A percentile compares a stretch with the other conserved stretches of the same genome.
phyloP scores from a whole-genome alignment of 225 moss, liverwort and hornwort species.

The Takakia lepidozioides region DNA sequence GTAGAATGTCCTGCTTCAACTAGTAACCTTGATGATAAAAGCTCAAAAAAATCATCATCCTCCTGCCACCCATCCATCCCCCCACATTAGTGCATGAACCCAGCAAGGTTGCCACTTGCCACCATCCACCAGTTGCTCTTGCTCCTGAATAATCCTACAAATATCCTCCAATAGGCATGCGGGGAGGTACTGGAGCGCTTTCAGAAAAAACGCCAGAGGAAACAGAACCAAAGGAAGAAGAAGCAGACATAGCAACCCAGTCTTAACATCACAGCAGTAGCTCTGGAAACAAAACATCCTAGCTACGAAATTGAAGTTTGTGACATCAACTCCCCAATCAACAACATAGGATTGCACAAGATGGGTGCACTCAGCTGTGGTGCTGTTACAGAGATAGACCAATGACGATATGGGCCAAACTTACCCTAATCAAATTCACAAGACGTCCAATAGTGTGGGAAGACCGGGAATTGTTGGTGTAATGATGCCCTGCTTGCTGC shows the following conservation, averaged over 20 bases:
- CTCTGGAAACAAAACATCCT: not conserved
- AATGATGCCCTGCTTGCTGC: slow-evolving; percentile 71
- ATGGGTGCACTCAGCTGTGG: not conserved
- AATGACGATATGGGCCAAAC: not conserved
- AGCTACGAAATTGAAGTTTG: no score
- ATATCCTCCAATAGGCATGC: no score
- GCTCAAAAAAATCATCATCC: slow-evolving; percentile 97
- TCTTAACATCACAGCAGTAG: not conserved
- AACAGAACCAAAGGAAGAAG: no score
- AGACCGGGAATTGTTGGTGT: slow-evolving; percentile 73
- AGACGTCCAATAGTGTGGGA: slow-evolving; percentile 88
- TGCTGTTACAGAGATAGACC: not conserved
- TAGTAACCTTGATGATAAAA: slow-evolving; percentile 69
- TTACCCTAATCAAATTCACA: slow-evolving; percentile 79
- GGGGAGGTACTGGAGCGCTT: no score
- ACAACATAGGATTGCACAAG: not conserved
- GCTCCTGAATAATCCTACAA: no score
- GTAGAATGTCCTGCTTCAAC: slow-evolving; percentile 61
- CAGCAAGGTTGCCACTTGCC: no score
- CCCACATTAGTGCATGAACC: no score
- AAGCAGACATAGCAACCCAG: no score
- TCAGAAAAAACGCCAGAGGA: no score
- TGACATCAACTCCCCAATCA: no score
- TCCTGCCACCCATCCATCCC: no score
- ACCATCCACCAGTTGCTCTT: no score